phyloP scores from a whole-genome alignment of 176 grass and related monocot genomes.

The Poa pratensis region DNA sequence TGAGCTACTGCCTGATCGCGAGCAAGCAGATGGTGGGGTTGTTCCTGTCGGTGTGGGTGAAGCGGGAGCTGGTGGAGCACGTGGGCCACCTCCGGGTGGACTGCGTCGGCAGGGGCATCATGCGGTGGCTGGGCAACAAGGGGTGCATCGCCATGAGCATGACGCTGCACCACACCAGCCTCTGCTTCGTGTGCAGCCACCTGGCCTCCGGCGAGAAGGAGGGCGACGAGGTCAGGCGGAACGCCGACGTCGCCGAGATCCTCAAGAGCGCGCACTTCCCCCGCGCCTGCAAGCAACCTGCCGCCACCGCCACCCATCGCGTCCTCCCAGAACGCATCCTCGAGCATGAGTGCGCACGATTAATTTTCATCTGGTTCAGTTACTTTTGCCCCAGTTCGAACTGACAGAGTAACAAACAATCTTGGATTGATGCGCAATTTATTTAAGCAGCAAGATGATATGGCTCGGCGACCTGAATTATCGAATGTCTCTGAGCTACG shows the following conservation, averaged over 20 bases:
- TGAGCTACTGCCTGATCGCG: constrained; percentile 78
- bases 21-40: constrained; percentile 98
- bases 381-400: neutral
- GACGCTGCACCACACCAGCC: constrained; percentile 72
- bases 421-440: neutral
- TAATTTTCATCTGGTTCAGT: neutral
- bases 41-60: constrained; percentile 94
- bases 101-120: constrained; percentile 87
- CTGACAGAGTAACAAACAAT: neutral
- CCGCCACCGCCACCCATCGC: constrained; percentile 30
- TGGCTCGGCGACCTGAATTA: constrained; percentile 95
- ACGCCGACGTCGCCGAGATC: constrained; percentile 92
- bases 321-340: constrained; percentile 80
- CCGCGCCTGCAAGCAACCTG: constrained; percentile 54
- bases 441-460: constrained; percentile 62
- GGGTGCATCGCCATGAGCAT: constrained; percentile 94
- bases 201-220: constrained; percentile 96
- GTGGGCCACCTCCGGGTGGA: constrained; percentile 82
- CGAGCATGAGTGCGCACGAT: constrained; percentile 62
- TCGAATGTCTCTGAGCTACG: constrained; percentile 72
- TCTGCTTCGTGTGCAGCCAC: constrained; percentile 98
- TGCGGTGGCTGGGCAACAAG: constrained; percentile 97
- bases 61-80: constrained; percentile 69
- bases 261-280: constrained; percentile 88
- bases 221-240: constrained; percentile 84